Conservation (phyloP, 768 basidiomycete species). For the Kondoa subrosea region DNA sequence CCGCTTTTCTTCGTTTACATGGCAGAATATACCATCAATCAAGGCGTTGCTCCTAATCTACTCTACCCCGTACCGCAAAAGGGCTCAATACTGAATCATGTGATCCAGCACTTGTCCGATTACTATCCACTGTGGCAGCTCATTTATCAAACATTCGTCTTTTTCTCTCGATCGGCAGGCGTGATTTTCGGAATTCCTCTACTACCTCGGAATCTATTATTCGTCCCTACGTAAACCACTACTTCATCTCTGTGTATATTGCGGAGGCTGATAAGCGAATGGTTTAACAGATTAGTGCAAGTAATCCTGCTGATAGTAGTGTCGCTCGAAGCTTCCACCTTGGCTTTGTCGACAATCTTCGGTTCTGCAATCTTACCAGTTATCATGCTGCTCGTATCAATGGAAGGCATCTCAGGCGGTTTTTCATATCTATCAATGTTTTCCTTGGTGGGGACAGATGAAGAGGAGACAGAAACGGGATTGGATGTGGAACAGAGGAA, state of each 20-base stretch:
- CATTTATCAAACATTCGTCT: constrained; percentile 77
- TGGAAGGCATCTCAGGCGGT: constrained; percentile 87
- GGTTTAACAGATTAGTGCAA: constrained; percentile 43
- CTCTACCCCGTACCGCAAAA: constrained; percentile 65
- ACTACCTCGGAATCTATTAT: constrained; percentile 49
- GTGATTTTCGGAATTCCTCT: constrained; percentile 61
- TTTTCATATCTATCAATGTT: constrained; percentile 81
- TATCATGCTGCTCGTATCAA: constrained; percentile 59
- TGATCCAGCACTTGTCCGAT: constrained; percentile 71
- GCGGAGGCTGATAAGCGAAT: background rate
- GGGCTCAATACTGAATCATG: constrained; percentile 49
- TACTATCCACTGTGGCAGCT: constrained; percentile 41
- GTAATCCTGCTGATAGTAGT: constrained; percentile 48
- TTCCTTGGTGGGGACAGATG: constrained; percentile 53
- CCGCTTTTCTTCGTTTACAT: constrained; percentile 53
- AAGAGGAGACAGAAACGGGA: constrained; percentile 34
- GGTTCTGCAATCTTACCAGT: constrained; percentile 29
- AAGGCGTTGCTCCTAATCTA: constrained; percentile 80
- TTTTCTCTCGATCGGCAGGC: constrained; percentile 79
- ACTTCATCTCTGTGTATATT: too few species aligned
- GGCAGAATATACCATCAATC: constrained; percentile 72
- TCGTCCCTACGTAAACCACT: constrained; percentile 44
- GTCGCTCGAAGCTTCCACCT: constrained; percentile 50
- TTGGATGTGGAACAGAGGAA: constrained; percentile 26
- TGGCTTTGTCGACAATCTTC: constrained; percentile 40